Evolutionary conservation across 495 filamentous ascomycete genomes (phyloP).

Genomic region (Talaromyces liani): DNA sequence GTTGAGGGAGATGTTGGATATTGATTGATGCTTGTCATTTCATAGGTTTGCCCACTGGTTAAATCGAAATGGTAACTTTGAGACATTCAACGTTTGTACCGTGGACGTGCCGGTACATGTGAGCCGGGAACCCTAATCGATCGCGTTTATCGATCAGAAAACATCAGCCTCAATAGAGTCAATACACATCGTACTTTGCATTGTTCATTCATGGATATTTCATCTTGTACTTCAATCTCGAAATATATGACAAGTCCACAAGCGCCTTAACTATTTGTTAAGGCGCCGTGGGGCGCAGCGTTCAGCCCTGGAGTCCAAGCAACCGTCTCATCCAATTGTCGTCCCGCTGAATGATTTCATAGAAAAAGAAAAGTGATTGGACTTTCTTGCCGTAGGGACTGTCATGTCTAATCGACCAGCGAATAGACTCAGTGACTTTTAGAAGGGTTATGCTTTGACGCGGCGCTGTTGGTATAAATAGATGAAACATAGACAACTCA

Average conservation of each 20-base stretch:
- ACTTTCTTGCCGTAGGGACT: background rate
- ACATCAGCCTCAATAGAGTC: too few relatives aligned
- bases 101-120: background rate
- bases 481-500: background rate
- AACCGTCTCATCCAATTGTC: background rate
- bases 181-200: too few relatives aligned
- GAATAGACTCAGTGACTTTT: background rate
- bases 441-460: too few relatives aligned
- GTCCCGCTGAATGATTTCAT: background rate
- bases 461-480: background rate
- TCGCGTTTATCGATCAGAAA: too few relatives aligned
- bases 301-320: background rate
- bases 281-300: background rate
- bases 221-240: too few relatives aligned
- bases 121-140: background rate
- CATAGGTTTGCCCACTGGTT: too few relatives aligned
- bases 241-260: too few relatives aligned
- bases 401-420: background rate
- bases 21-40: background rate
- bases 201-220: too few relatives aligned
- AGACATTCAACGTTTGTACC: background rate
- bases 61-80: background rate
- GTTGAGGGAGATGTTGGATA: constrained; percentile 30
- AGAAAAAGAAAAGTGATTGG: background rate
- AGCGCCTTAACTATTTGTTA: too few relatives aligned